A percentile compares a stretch with the other conserved stretches of the same genome.
phyloP scores from a whole-genome alignment of 495 filamentous ascomycete genomes.

The Parachaetomium inaequale region DNA sequence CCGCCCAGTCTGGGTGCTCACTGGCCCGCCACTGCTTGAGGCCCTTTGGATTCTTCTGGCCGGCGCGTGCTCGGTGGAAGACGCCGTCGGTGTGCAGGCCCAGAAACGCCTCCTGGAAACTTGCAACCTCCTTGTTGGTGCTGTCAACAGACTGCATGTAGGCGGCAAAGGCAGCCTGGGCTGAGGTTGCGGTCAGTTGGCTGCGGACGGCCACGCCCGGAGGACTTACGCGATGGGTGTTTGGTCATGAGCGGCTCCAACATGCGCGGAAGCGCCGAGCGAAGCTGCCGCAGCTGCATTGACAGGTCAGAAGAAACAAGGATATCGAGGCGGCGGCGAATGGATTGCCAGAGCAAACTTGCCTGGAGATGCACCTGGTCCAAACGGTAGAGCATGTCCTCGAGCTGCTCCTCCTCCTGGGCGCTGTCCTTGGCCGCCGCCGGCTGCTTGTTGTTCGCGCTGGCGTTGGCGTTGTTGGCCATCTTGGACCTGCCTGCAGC shows the following conservation, averaged over 20 bases:
- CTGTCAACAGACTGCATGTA: conserved; percentile 38
- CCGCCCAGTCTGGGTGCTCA: conserved; percentile 50
- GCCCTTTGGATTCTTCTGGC: conserved; percentile 44
- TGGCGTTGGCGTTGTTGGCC: conserved; percentile 24
- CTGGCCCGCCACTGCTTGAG: conserved; percentile 49
- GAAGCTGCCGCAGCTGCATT: conserved; percentile 40
- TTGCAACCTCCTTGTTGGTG: conserved; percentile 41
- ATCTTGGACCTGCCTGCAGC: conserved; percentile 17
- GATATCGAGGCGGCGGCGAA: not conserved
- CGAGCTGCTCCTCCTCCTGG: conserved; percentile 36
- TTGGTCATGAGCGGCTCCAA: conserved; percentile 40
- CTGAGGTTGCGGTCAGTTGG: conserved; percentile 29
- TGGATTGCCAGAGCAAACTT: conserved; percentile 18
- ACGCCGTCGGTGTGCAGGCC: conserved; percentile 41
- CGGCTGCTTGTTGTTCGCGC: conserved; percentile 4
- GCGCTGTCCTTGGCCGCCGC: conserved; percentile 17
- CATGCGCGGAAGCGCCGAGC: conserved; percentile 47
- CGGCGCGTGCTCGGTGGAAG: conserved; percentile 41
- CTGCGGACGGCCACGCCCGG: not conserved
- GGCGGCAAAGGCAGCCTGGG: conserved; percentile 37
- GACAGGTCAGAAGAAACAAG: conserved; percentile 20
- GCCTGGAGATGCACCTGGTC: conserved; percentile 44
- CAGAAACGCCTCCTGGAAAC: conserved; percentile 39
- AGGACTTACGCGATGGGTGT: conserved; percentile 38
- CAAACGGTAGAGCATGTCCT: conserved; percentile 36